Base-by-base conservation (phyloP, 192 early-diverging fungal species). In the Coemansia reversa region DNA sequence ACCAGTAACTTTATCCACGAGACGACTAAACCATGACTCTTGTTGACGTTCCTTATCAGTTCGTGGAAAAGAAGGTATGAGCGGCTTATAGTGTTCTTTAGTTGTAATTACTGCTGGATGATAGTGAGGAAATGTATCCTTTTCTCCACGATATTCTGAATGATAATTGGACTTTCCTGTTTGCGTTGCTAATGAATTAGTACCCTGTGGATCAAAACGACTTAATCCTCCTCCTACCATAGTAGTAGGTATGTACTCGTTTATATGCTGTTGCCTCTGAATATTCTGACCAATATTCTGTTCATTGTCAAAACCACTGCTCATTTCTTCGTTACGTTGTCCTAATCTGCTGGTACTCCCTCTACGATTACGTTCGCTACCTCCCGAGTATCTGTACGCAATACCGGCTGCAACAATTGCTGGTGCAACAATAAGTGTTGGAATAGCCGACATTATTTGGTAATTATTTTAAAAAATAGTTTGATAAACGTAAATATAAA, bases 321-420 rank as follows among this genome's bases (percentile, higher is more conserved):
- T 45, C 39, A 45, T 45, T 14, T 6, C 12, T 6, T 45, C 39
- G 12, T 14, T 14, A 9, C 35, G 35, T 16, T 45, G 39, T 45
- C 35, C 35, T 39, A 9, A 9, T 45, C 39, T 45, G 3, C 12
- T 4, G 2, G 8, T 16, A 16, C 2, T 0, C 1, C 39, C 39
- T 3, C 0, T 16, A 16, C 39, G 39, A 45, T 16, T 16, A 14
- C 39, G 39, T 16, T 45, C 39, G 16, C 14, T 45, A 3, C 39
- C 39, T 4, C 39, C 58, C 3, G 62, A 11, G 35, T 65, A 69
- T 58, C 27, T 68, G 70, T 78, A 78, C 18, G 75, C 59, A 2
- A 78, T 35, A 0, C 75, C 75, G n/a, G 75, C 75, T 4, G 69
- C 69, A 16, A 78, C 29, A 8, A 78, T 63, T 9, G 70, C 70